Conservation (phyloP, 1,284 basidiomycete species). For the Schizophyllum commune region DNA sequence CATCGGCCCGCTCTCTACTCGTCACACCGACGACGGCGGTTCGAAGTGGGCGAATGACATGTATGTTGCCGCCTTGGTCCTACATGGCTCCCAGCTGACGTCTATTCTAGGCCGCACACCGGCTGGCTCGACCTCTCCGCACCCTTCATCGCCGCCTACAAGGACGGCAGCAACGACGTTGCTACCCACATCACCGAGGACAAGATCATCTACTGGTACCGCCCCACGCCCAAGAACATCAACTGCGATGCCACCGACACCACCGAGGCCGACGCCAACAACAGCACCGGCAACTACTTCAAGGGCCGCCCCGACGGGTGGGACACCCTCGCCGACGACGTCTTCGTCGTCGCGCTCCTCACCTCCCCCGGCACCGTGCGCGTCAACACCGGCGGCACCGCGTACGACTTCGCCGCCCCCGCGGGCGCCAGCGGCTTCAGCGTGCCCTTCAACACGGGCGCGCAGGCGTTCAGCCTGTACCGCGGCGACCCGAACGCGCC, state of each 20-base stretch:
- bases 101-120: conserved; percentile 4
- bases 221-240: conserved; percentile 12
- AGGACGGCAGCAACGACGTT: conserved; percentile 11
- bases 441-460: conserved; percentile 23
- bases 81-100: neutral
- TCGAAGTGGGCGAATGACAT: neutral
- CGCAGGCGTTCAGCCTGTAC: conserved; percentile 22
- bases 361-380: conserved; percentile 20
- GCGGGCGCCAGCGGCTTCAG: conserved; percentile 23
- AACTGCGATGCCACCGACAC: conserved; percentile 19
- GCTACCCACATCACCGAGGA: conserved; percentile 14
- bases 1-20: conserved; percentile 2
- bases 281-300: conserved; percentile 11
- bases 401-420: conserved; percentile 20
- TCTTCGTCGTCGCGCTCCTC: conserved; percentile 26
- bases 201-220: conserved; percentile 19
- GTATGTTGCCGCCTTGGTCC: neutral
- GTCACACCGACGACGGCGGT: neutral
- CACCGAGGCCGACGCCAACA: conserved; percentile 15
- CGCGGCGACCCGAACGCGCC: conserved; percentile 12
- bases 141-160: conserved; percentile 19
- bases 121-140: conserved; percentile 18
- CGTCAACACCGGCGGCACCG: conserved; percentile 24
- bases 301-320: conserved; percentile 22
- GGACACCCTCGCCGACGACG: conserved; percentile 21